phyloP scores from a whole-genome alignment of 1,284 basidiomycete genomes.

The Tetrapyrgos nigripes region DNA sequence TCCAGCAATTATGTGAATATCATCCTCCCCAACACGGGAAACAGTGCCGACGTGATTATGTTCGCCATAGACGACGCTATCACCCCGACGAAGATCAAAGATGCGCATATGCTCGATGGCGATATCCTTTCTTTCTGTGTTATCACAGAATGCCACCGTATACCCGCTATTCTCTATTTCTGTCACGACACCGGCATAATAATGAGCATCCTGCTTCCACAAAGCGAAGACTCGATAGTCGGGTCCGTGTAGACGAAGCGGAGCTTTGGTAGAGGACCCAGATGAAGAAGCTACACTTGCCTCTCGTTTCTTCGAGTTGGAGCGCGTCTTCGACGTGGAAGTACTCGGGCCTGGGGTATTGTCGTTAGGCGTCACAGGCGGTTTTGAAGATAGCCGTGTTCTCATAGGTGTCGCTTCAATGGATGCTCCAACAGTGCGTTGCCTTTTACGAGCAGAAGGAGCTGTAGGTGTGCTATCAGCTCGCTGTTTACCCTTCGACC shows the following conservation, averaged over 20 bases:
- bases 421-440: not conserved
- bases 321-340: too few species aligned
- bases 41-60: slow-evolving; percentile 2
- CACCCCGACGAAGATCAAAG: slow-evolving; percentile 56
- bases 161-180: slow-evolving; percentile 37
- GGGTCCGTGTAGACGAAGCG: not conserved
- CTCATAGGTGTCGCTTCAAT: slow-evolving; percentile 2
- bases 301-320: too few species aligned
- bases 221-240: slow-evolving; percentile 68
- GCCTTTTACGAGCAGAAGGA: not conserved
- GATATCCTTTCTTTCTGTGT: slow-evolving; percentile 44
- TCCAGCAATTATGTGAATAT: slow-evolving; percentile 37
- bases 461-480: slow-evolving; percentile 9
- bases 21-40: not conserved
- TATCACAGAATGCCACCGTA: slow-evolving; percentile 68
- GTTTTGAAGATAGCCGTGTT: too few species aligned
- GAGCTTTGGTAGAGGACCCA: not conserved
- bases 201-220: slow-evolving; percentile 66
- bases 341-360: too few species aligned
- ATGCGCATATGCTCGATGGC: slow-evolving; percentile 61
- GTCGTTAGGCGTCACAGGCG: too few species aligned
- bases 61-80: slow-evolving; percentile 53
- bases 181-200: slow-evolving; percentile 63
- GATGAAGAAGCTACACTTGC: too few species aligned
- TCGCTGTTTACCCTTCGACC: slow-evolving; percentile 8